Percentiles rank a stretch among this genome's conserved stretches.
phyloP scores from a whole-genome alignment of 2,329 filamentous ascomycete species.

The Epicoccum sorghinum region DNA sequence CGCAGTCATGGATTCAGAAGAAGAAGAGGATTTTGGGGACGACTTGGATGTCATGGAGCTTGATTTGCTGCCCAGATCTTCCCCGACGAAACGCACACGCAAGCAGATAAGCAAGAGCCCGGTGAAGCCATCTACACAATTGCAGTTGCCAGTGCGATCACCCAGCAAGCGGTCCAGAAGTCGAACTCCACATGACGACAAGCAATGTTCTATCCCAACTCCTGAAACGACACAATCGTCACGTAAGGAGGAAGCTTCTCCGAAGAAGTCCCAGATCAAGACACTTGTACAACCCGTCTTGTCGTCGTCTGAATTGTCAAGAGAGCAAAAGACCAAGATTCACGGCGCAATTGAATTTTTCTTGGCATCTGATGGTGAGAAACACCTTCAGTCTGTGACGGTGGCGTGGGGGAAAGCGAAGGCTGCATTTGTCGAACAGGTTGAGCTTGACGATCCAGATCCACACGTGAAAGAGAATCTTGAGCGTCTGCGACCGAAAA shows the following conservation, averaged over 20 bases:
- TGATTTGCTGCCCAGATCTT: constrained; percentile 22
- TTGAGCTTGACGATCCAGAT: constrained; percentile 25
- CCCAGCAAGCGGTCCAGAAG: constrained; percentile 30
- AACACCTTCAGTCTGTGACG: constrained; percentile 23
- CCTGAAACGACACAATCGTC: constrained; percentile 28
- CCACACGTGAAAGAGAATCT: constrained; percentile 30
- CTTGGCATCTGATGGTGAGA: constrained; percentile 29
- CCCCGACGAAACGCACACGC: constrained; percentile 12
- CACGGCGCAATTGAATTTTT: constrained; percentile 31
- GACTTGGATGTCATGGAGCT: constrained; percentile 36
- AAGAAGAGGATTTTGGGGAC: constrained; percentile 30
- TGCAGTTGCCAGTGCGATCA: constrained; percentile 33
- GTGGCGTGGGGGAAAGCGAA: constrained; percentile 36
- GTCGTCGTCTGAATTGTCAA: constrained; percentile 35
- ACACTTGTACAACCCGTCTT: constrained; percentile 11
- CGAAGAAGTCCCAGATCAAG: constrained; percentile 13
- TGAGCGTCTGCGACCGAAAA: constrained; percentile 31
- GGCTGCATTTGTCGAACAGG: constrained; percentile 32
- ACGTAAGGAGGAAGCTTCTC: constrained; percentile 16
- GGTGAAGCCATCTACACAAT: constrained; percentile 14
- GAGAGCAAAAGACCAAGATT: constrained; percentile 31
- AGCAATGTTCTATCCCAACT: constrained; percentile 26
- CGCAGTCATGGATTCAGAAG: constrained; percentile 41
- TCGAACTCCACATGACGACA: constrained; percentile 22
- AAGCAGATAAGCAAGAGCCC: constrained; percentile 23